Base-by-base conservation (phyloP, 1,139 yeast genomes). In the Saccharomycopsis hybrid region DNA sequence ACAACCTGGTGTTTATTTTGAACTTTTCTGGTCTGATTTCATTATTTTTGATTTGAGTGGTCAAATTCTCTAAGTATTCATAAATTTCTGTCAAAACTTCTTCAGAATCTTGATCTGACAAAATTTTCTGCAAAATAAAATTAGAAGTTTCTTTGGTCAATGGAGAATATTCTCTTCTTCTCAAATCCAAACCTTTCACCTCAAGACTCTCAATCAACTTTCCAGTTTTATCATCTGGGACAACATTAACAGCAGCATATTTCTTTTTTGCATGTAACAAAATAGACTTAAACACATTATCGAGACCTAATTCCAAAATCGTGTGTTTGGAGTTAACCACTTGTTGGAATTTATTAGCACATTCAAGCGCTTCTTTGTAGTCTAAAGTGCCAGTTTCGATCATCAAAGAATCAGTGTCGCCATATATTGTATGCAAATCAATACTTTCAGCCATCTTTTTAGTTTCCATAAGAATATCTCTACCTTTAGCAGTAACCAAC, bases 391-490 rank as follows among this genome's bases (percentile, higher is more conserved):
- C 90, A 1, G 97, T 89, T 65, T 92, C 95, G 62, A 94, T 89
- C 99, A 94, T 94, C 50, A 94, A 97, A 36, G 98, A 94, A 71
- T 94, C 99, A 0, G 99, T 94, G 71, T 94, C 99, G 73, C 99
- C 99, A 62, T 94, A 94, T 24, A 94, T 88, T 48, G 94, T 98
- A 54, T 88, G 74, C 54, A 92, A 73, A 0, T 86, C 85, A 59
- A 83, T 72, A 53, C 83, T 76, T 64, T 90, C 97, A 0, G 97
- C 98, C 55, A 94, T 72, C 61, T 86, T 95, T 64, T 95, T 80
- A 0, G 99, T 92, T 61, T 86, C 92, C 82, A 84, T 85, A 60
- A 94, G 76, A 65, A 90, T 89, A 66, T 94, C 97, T 69, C 99
- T 78, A 62, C 99, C 99, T 65, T 89, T 88, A 61, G 82, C 85